Percentiles rank a stretch among this genome's conserved stretches.
Evolutionary conservation across 2,329 filamentous ascomycete genomes (phyloP).

Genomic region (Diplocarpon mali): DNA sequence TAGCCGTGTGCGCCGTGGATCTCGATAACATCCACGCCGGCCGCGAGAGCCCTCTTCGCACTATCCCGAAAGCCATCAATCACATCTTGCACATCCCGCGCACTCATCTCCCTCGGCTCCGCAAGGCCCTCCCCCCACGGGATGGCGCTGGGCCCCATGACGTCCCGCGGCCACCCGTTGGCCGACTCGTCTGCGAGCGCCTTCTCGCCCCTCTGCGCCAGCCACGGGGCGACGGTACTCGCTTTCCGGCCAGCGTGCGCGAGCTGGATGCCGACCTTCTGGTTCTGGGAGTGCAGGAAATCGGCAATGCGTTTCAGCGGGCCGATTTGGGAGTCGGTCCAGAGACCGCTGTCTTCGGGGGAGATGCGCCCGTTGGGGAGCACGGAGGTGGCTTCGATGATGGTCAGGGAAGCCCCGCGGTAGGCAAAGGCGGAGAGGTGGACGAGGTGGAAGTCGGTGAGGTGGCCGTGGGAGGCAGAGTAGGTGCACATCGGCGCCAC

Average conservation of each 20-base stretch:
- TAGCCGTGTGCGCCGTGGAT: conserved; percentile 56
- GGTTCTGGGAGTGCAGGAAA: conserved; percentile 39
- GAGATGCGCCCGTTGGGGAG: conserved; percentile 26
- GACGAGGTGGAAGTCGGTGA: conserved; percentile 27
- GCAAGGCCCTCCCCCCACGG: conserved; percentile 44
- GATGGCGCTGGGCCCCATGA: conserved; percentile 45
- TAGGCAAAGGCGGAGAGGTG: conserved; percentile 25
- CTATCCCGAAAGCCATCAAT: conserved; percentile 29
- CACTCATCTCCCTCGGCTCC: conserved; percentile 47
- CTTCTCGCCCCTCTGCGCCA: conserved; percentile 20
- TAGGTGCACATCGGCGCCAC: conserved; percentile 38
- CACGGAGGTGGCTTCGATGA: conserved; percentile 28
- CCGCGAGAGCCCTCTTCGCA: conserved; percentile 30
- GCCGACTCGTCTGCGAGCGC: conserved; percentile 24
- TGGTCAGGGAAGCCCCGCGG: conserved; percentile 27
- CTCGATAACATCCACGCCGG: conserved; percentile 53
- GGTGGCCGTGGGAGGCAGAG: conserved; percentile 21
- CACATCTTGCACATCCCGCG: conserved; percentile 28
- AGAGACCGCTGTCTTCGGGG: conserved; percentile 26
- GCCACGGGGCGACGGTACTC: conserved; percentile 29
- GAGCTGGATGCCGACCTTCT: conserved; percentile 61
- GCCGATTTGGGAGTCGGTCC: conserved; percentile 30
- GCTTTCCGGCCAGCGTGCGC: conserved; percentile 48
- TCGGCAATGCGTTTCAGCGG: conserved; percentile 28
- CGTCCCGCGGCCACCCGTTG: conserved; percentile 31